Evolutionary conservation across 2,329 filamentous ascomycete species (phyloP), one percentile per base, ranked within the genome.

Genomic region (Nemania abortiva): DNA sequence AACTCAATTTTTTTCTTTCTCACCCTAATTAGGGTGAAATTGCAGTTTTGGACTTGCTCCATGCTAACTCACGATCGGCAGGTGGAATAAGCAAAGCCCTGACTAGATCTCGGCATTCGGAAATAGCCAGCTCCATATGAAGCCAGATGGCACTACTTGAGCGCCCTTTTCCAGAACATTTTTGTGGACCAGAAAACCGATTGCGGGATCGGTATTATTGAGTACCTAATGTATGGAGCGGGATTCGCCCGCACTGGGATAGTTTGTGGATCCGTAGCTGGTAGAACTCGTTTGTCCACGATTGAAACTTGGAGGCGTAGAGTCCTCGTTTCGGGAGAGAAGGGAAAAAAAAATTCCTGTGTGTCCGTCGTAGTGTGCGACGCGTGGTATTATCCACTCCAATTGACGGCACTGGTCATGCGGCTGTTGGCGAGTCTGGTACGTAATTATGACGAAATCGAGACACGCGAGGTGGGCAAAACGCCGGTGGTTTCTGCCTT

Each of bases 191-290:
- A 2, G n/a, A 11, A 55, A 42, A 54, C 31, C 20, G 4, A 24
- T 63, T 68, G 68, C 58, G 50, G 61, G 18, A 65, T 68, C 65
- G 68, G 45, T 39, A 29, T 20, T 13, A 42, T 63, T 65, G 63
- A 62, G 57, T 65, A n/a, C n/a, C n/a, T n/a, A 69, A 66, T 63
- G 63, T 49, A 9, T 37, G 27, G 42, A n/a, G 31, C 31, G 20
- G 56, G 56, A 68, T 61, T 68, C 61, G 61, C 56, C 55, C 39
- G 20, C 24, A 20, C n/a, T 50, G 24, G 39, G 18, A 53, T 34
- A 5, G 24, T 24, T 53, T 60, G 62, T 65, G 56, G 55, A 50
- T 58, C 45, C 31, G 31, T 34, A 27, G 54, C 53, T 42, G 31
- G 49, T 20, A n/a, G 45, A 29, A 11, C 13, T 7, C 11, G 39